phyloP scores from a whole-genome alignment of 2,329 filamentous ascomycete genomes.

The Hymenoscyphus fraxineus region DNA sequence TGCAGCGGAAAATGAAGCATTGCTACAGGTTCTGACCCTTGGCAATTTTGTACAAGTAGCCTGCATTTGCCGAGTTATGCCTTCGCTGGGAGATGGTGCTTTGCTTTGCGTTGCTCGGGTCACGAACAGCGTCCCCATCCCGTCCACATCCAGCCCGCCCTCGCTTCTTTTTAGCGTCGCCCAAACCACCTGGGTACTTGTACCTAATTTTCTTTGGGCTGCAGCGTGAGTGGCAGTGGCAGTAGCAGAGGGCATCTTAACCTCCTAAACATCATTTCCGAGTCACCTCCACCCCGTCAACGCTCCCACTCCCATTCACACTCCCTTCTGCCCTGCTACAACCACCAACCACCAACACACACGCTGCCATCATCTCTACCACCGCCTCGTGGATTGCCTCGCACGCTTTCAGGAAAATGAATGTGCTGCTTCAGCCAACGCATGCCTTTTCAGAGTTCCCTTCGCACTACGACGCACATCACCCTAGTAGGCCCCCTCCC shows the following conservation, averaged over 20 bases:
- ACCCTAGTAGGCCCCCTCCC: conserved; percentile 46
- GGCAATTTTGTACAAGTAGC: neutral
- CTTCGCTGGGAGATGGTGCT: neutral
- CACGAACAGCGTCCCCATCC: neutral
- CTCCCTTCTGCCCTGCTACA: neutral
- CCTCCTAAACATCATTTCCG: neutral
- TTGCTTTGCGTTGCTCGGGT: neutral
- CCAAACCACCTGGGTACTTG: no score
- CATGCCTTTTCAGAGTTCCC: conserved; percentile 58
- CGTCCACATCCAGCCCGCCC: neutral
- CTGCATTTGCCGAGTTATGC: neutral
- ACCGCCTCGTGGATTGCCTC: neutral
- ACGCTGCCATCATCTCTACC: neutral
- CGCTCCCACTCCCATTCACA: neutral
- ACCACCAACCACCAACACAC: neutral
- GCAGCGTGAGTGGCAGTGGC: neutral
- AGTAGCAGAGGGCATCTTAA: neutral
- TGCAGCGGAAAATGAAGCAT: neutral
- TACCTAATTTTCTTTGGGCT: neutral
- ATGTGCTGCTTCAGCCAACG: conserved; percentile 54
- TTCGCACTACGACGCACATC: conserved; percentile 53
- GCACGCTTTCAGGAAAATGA: conserved; percentile 44
- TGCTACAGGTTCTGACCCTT: neutral
- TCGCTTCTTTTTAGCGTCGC: neutral
- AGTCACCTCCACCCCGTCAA: neutral